These are phyloP conservation scores for Salvia sclarea DNA, from an alignment of 305 asterid genomes.

Conservation along the genomic window DNA sequence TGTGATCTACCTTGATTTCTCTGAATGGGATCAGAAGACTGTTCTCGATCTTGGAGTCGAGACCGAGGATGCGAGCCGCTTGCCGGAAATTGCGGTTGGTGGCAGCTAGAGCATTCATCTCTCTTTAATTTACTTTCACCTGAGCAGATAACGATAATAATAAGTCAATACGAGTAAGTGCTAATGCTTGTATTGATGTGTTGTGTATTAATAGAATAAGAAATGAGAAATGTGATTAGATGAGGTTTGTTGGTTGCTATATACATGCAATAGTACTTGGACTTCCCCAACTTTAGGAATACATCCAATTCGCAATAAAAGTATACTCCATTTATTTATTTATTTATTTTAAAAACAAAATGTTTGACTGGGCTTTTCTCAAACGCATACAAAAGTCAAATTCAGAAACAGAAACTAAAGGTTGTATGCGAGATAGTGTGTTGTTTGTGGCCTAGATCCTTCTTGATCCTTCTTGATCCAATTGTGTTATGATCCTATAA, in stretches of 20 bases:
- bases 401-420: too few relatives aligned
- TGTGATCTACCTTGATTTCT: conserved; percentile 74
- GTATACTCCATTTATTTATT: too few relatives aligned
- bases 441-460: too few relatives aligned
- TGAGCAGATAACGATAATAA: not conserved
- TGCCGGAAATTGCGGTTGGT: conserved; percentile 86
- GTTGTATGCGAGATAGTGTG: too few relatives aligned
- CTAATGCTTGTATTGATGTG: too few relatives aligned
- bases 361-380: not conserved
- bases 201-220: not conserved
- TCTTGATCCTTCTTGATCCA: too few relatives aligned
- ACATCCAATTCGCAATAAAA: not conserved
- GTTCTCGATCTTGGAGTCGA: conserved; percentile 77
- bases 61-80: conserved; percentile 86
- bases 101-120: conserved; percentile 89
- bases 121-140: too few relatives aligned
- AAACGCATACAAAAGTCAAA: too few relatives aligned
- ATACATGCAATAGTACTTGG: not conserved
- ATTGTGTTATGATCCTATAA: too few relatives aligned
- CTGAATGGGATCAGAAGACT: conserved; percentile 93
- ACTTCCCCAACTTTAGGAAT: not conserved
- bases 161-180: too few relatives aligned
- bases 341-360: too few relatives aligned
- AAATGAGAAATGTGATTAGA: not conserved
- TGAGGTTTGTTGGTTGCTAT: not conserved